phyloP scores from a whole-genome alignment of 352 stramenopile genomes.

The Phytophthora capsici region DNA sequence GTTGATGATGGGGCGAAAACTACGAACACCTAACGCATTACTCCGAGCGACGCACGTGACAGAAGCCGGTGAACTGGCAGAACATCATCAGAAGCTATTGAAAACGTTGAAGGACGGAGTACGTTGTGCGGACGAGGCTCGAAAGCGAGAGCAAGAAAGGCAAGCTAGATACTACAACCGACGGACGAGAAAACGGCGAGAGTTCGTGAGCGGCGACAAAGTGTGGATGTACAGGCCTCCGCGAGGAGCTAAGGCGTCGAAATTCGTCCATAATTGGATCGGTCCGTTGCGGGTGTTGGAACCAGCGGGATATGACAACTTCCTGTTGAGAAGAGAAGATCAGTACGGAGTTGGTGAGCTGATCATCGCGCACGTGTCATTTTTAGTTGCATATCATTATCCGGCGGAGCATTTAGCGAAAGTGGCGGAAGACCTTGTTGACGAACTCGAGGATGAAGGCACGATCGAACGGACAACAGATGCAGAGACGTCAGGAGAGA shows the following conservation, averaged over 20 bases:
- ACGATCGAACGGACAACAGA: not conserved
- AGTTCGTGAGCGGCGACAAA: not conserved
- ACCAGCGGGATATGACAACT: conserved; percentile 1
- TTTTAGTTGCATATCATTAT: conserved; percentile 10
- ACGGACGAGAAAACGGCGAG: not conserved
- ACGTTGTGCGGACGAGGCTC: not conserved
- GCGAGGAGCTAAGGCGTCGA: not conserved
- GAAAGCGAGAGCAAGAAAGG: not conserved
- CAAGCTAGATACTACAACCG: not conserved
- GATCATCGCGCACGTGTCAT: conserved; percentile 5
- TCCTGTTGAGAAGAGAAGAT: not conserved
- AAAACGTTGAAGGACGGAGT: not conserved
- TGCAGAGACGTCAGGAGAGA: not conserved
- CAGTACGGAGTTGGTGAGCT: not conserved
- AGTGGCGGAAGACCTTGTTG: not conserved
- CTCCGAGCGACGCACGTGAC: not conserved
- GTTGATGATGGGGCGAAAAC: not conserved
- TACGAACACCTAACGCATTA: not conserved
- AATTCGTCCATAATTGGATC: conserved; percentile 8
- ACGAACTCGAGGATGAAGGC: conserved; percentile 8
- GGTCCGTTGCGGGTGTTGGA: not conserved
- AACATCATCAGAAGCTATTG: not conserved
- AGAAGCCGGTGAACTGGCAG: not conserved
- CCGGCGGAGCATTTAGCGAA: not conserved
- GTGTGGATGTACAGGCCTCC: too few relatives aligned